Percentiles rank a stretch among this genome's conserved stretches.
phyloP scores from a whole-genome alignment of 441 rosid species.

The Cnidoscolus chayamansa region DNA sequence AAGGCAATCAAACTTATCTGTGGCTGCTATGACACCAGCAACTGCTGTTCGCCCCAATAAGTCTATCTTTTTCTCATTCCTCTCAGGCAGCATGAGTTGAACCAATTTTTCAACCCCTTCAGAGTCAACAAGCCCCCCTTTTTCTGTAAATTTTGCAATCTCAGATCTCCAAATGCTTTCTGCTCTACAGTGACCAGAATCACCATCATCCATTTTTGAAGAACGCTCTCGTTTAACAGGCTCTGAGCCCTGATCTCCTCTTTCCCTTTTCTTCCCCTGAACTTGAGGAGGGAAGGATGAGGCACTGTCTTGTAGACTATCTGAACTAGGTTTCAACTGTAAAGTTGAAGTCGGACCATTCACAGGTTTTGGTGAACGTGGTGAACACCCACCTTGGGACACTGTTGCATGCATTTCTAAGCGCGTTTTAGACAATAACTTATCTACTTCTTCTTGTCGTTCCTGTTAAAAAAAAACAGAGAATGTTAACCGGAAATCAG shows the following conservation, averaged over 20 bases:
- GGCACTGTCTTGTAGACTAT: slow-evolving; percentile 51
- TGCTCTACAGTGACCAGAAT: slow-evolving; percentile 46
- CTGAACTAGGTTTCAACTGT: slow-evolving; percentile 63
- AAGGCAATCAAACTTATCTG: slow-evolving; percentile 84
- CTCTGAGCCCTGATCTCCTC: slow-evolving; percentile 70
- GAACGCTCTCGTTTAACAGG: slow-evolving; percentile 68
- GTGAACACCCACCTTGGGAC: slow-evolving; percentile 84
- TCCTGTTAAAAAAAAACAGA: slow-evolving; percentile 40
- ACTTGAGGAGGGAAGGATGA: slow-evolving; percentile 62
- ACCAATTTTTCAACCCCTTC: slow-evolving; percentile 81
- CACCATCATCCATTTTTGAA: slow-evolving; percentile 58
- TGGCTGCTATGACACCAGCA: slow-evolving; percentile 74
- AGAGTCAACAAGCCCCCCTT: slow-evolving; percentile 71
- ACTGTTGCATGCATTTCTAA: slow-evolving; percentile 76
- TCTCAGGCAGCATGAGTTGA: slow-evolving; percentile 66
- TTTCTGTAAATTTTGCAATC: slow-evolving; percentile 70
- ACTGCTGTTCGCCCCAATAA: slow-evolving; percentile 64
- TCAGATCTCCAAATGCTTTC: slow-evolving; percentile 66
- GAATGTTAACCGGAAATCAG: slow-evolving; percentile 5
- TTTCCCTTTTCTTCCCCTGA: slow-evolving; percentile 95
- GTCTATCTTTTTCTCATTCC: slow-evolving; percentile 68
- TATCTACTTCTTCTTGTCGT: slow-evolving; percentile 82
- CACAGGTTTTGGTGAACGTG: slow-evolving; percentile 79
- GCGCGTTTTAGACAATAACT: slow-evolving; percentile 58
- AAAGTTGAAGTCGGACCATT: slow-evolving; percentile 74